These are phyloP conservation scores for Phytophthora tentaculata DNA, from an alignment of 352 stramenopile species.

Conservation along the genomic window DNA sequence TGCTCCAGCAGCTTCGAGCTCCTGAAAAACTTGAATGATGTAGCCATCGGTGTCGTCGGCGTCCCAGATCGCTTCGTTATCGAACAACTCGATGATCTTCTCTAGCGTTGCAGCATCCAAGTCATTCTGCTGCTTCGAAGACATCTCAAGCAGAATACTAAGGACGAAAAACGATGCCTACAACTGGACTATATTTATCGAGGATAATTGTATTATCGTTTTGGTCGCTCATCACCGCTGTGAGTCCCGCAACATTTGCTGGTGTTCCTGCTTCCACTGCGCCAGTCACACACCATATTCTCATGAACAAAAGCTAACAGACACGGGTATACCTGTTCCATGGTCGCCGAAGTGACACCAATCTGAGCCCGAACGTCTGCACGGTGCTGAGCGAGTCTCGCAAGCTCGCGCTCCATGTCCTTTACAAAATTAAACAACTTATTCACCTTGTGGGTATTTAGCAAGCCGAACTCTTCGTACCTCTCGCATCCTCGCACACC, in stretches of 20 bases:
- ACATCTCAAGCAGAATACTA: slow-evolving; percentile 16
- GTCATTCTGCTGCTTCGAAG: slow-evolving; percentile 12
- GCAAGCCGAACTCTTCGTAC: slow-evolving; percentile 1
- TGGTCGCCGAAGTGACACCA: slow-evolving; percentile 31
- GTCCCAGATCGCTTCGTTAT: slow-evolving; percentile 66
- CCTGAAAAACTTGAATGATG: slow-evolving; percentile 47
- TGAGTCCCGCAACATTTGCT: slow-evolving; percentile 33
- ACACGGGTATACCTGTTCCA: slow-evolving; percentile 32
- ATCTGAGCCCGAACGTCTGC: slow-evolving; percentile 30
- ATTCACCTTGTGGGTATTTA: neutral
- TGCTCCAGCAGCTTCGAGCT: slow-evolving; percentile 37
- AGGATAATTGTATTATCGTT: neutral
- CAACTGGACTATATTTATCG: slow-evolving; percentile 36
- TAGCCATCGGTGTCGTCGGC: slow-evolving; percentile 59
- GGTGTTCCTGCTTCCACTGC: slow-evolving; percentile 44
- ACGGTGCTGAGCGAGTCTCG: slow-evolving; percentile 26
- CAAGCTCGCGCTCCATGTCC: slow-evolving; percentile 37
- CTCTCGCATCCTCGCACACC: slow-evolving; percentile 34
- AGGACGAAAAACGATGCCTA: neutral
- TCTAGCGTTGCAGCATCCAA: slow-evolving; percentile 25
- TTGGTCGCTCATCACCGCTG: slow-evolving; percentile 1
- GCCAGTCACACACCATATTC: neutral
- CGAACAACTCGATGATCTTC: slow-evolving; percentile 56
- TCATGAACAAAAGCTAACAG: neutral
- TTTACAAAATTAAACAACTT: neutral